Conservation (phyloP, 805 yeast genomes). For the Danielia reshetovae region DNA sequence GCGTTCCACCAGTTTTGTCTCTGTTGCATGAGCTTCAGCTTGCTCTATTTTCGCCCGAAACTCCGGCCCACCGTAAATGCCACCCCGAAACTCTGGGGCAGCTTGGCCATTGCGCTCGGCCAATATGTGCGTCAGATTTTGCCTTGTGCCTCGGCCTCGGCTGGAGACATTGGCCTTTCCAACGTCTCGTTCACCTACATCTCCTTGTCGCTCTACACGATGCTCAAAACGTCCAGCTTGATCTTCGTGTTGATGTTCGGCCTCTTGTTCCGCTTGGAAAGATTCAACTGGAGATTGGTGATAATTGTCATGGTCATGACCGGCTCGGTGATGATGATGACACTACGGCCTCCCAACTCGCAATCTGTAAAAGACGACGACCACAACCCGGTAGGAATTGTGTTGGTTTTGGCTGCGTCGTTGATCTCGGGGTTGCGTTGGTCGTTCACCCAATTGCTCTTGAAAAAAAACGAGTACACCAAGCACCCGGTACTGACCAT, state of each 20-base stretch:
- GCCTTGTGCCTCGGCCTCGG: constrained; percentile 84
- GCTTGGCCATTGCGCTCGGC: constrained; percentile 17
- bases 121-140: constrained; percentile 51
- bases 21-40: constrained; percentile 46
- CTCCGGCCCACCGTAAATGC: constrained; percentile 38
- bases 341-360: constrained; percentile 38
- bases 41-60: constrained; percentile 44
- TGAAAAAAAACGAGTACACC: constrained; percentile 56
- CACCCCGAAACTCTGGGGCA: constrained; percentile 9
- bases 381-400: constrained; percentile 51
- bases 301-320: constrained; percentile 77
- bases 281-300: constrained; percentile 61
- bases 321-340: constrained; percentile 85
- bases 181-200: constrained; percentile 79
- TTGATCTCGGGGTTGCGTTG: constrained; percentile 87
- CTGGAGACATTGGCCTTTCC: constrained; percentile 92
- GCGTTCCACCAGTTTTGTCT: constrained; percentile 78
- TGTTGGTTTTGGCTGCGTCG: constrained; percentile 72
- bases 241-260: constrained; percentile 90
- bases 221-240: constrained; percentile 85
- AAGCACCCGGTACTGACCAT: constrained; percentile 82
- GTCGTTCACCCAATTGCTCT: constrained; percentile 86
- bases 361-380: constrained; percentile 11
- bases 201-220: constrained; percentile 81
- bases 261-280: constrained; percentile 73